Conservation (phyloP, 2,329 filamentous ascomycete species). For the Taxawa tesnikishii region DNA sequence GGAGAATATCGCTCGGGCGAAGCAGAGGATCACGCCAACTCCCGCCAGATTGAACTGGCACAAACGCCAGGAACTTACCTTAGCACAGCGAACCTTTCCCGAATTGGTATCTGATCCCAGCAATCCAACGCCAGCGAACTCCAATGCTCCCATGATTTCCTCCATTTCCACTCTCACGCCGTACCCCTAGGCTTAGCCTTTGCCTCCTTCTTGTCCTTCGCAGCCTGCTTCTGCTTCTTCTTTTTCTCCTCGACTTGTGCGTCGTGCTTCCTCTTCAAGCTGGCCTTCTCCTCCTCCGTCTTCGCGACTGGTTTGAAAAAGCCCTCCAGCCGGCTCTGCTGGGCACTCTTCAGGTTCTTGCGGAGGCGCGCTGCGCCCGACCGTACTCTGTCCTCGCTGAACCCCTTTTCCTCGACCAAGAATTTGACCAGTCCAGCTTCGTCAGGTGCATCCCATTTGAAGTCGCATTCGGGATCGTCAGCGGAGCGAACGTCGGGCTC, state of each 20-base stretch:
- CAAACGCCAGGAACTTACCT: no score
- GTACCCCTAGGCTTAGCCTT: constrained; percentile 75
- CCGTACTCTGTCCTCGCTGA: constrained; percentile 87
- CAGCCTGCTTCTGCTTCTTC: constrained; percentile 88
- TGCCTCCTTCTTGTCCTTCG: constrained; percentile 85
- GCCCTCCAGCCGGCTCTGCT: constrained; percentile 84
- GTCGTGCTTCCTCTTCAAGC: constrained; percentile 83
- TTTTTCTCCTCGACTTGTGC: constrained; percentile 85
- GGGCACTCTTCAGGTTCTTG: constrained; percentile 83
- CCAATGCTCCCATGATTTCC: neutral
- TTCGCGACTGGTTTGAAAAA: constrained; percentile 94
- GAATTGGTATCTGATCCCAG: no score
- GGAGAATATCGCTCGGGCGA: no score
- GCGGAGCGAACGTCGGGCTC: constrained; percentile 77
- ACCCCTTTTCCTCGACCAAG: constrained; percentile 87
- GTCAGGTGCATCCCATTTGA: constrained; percentile 95
- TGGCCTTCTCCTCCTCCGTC: constrained; percentile 73
- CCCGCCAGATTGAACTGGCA: no score
- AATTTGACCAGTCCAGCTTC: constrained; percentile 81
- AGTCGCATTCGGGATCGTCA: constrained; percentile 79
- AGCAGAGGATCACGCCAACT: no score
- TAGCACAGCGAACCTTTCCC: no score
- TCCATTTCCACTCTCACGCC: constrained; percentile 5
- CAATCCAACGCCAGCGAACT: no score
- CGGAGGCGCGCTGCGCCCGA: constrained; percentile 63